A percentile compares a stretch with the other conserved stretches of the same genome.
Conservation (phyloP, 345 rosid genomes). For the Alliaria petiolata region DNA sequence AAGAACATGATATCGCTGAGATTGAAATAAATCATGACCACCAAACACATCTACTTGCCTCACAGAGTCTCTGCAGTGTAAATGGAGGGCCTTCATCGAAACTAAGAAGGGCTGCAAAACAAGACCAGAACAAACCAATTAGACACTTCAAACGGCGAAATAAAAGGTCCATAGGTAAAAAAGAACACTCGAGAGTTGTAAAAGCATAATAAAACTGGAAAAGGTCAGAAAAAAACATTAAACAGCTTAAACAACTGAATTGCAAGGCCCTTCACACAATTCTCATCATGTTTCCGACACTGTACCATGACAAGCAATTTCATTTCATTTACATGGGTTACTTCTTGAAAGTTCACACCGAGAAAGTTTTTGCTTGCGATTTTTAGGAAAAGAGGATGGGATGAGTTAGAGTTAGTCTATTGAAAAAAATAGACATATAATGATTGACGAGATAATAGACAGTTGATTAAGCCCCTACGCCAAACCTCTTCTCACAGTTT, state of each 20-base stretch:
- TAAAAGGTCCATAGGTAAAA: not conserved
- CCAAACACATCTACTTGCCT: conserved; percentile 44
- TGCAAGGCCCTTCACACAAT: not conserved
- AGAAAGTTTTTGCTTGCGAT: not conserved
- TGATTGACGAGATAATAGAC: not conserved
- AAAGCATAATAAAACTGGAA: not conserved
- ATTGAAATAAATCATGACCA: not conserved
- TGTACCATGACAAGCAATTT: not conserved
- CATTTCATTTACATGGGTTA: not conserved
- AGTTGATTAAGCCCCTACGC: not conserved
- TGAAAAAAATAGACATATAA: not conserved
- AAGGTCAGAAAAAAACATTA: not conserved
- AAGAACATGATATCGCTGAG: not conserved
- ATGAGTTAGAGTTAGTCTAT: not conserved
- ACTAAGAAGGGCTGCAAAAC: conserved; percentile 57
- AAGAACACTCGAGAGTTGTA: not conserved
- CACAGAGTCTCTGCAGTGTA: conserved; percentile 91
- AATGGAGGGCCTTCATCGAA: conserved; percentile 92
- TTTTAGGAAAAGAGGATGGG: not conserved
- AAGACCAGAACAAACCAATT: conserved; percentile 10
- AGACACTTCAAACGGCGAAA: not conserved
- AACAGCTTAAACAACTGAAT: not conserved
- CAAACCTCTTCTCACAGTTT: conserved; percentile 9
- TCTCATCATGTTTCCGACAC: conserved; percentile 2
- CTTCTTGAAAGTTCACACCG: not conserved